Base-by-base conservation (phyloP, 176 grass and related monocot genomes). In the Aegilops bicornis region DNA sequence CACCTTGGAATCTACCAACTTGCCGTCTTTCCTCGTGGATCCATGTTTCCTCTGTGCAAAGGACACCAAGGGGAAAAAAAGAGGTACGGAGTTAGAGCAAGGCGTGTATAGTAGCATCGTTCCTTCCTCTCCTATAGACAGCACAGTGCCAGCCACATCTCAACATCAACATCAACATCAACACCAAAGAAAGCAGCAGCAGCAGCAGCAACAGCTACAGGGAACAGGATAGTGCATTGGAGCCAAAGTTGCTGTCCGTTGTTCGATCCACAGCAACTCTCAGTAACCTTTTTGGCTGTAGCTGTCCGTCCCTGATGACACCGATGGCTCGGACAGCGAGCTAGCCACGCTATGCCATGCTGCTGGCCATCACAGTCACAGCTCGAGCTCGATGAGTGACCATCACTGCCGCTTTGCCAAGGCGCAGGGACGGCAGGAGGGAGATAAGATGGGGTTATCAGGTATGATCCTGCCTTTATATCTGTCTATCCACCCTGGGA, bases 1-100 rank as follows among this genome's bases (percentile, higher is more conserved):
- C 82, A 99, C 97, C 90, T 96, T 99, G 78, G 97, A 73, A 94
- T 96, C 94, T 59, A 90, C 77, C 62, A 82, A 68, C 62, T 88
- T 94, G 85, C 87, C 92, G 73, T 99, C 97, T 83, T 90, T 96
- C 66, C 90, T 93, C 83, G 94, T 63, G 42, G 92, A 82, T 85
- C 91, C 92, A 52, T 88, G 91, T 85, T 85, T 99, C 72, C 80
- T 87, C 97, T 99, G 93, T 54, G 37, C 69, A 92, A 47, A 89
- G 82, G 36, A 89, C 64, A 69, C 6, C 20, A 83, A 78, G 71
- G 6, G 5, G 2, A 56, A 42, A 43, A 48, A 30, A 7, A 7
- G 3, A 29, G 73, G 33, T 68, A 76, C 3, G 0, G 63, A 62
- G 75, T 92, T 91, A 88, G 72, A 77, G 7, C 48, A 76, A 30